Evolutionary conservation across 2,329 filamentous ascomycete species (phyloP), one percentile per base, ranked within the genome.

Genomic region (Remersonia thermophila): DNA sequence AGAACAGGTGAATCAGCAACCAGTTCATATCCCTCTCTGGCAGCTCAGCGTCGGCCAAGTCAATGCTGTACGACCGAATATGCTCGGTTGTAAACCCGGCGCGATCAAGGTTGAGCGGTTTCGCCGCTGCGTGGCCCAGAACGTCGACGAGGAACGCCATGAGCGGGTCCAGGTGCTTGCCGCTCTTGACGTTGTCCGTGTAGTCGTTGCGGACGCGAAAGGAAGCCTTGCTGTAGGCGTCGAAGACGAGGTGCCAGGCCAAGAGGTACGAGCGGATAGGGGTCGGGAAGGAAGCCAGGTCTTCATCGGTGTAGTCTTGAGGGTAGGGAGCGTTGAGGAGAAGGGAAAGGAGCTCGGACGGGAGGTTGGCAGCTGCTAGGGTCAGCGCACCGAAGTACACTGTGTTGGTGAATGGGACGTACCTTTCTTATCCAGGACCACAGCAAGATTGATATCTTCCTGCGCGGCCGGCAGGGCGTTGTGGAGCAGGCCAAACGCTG

Each of bases 231-330:
- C 67, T 65, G 52, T 89, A 93, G 30, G 89, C 80, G 48, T 93
- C 85, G 52, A 93, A 96, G 0, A 95, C 69, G 1, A 96, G 66
- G 44, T 83, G 74, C 91, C 91, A 98, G 9, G 84, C 82, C 18
- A 94, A 65, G 3, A 98, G 67, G 51, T 95, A 98, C 8, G 79
- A 76, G 35, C 85, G 75, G 32, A 94, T 65, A 0, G 71, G 53
- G 1, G 74, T 62, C 9, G 85, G 85, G 48, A 87, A 81, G 12
- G 72, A 65, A 4, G 77, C 68, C 15, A 86, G 74, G 26, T 70
- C 64, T 7, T 79, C 71, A 32, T 82, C 75, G 0, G 71, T 66
- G 31, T 85, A 72, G 10, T 67, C 66, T n/a, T 80, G 71, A 3
- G 83, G 64, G 0, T 77, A 77, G 1, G 89, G 83, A 0, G 81